A percentile compares a stretch with the other conserved stretches of the same genome.
Evolutionary conservation across 257 asterid genomes (phyloP).

Genomic region (Plantago ovata): DNA sequence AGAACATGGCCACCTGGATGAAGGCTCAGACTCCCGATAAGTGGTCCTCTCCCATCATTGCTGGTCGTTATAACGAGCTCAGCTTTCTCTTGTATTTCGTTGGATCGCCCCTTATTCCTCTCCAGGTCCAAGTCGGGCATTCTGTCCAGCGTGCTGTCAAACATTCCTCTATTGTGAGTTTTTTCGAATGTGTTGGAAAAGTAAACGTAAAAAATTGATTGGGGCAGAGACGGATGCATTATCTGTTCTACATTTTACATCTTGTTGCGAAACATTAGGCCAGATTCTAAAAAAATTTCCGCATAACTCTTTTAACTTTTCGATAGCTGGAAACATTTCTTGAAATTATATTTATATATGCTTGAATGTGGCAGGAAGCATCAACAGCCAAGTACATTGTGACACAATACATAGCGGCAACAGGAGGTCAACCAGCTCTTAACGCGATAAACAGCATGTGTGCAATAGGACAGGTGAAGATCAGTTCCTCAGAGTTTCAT

Average conservation of each 20-base stretch:
- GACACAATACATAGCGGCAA: constrained; percentile 84
- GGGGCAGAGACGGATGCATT: too few species aligned
- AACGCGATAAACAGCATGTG: constrained; percentile 72
- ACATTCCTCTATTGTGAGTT: constrained; percentile 76
- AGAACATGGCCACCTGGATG: constrained; percentile 93
- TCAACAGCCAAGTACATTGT: constrained; percentile 91
- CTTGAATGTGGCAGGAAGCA: constrained; percentile 52
- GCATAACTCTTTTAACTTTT: too few species aligned
- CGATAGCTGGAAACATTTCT: too few species aligned
- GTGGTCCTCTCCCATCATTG: constrained; percentile 78
- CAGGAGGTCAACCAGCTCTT: constrained; percentile 79
- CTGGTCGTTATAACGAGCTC: constrained; percentile 73
- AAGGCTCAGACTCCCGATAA: constrained; percentile 80
- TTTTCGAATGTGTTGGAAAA: too few species aligned
- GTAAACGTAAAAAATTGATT: too few species aligned
- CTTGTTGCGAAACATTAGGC: too few species aligned
- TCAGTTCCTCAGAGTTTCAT: constrained; percentile 76
- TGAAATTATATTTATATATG: not conserved
- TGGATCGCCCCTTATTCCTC: constrained; percentile 78
- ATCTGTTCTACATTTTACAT: too few species aligned
- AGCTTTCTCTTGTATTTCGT: constrained; percentile 67
- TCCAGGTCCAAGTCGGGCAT: constrained; percentile 57
- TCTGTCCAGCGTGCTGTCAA: constrained; percentile 56
- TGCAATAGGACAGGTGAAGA: constrained; percentile 69
- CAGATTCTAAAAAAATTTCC: too few species aligned